Evolutionary conservation across 2,329 filamentous ascomycete genomes (phyloP).

Genomic region (Botryotinia globosa): DNA sequence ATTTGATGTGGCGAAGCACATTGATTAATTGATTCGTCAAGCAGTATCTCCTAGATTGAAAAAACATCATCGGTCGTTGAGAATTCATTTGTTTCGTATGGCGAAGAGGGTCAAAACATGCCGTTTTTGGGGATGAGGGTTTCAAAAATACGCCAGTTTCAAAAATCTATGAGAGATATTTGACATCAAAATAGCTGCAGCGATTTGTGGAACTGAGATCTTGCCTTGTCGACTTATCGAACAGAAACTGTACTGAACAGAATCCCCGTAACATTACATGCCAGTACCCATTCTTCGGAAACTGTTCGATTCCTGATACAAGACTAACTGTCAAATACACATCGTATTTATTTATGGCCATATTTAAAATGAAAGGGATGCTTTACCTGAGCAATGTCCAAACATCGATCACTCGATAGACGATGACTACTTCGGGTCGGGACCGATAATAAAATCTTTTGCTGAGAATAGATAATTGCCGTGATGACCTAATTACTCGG

Average conservation of each 20-base stretch:
- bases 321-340: background rate
- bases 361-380: background rate
- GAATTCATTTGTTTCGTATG: background rate
- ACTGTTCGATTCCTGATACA: background rate
- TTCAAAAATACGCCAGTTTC: background rate
- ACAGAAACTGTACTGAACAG: background rate
- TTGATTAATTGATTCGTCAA: background rate
- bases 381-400: slow-evolving; percentile 1
- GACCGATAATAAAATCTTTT: background rate
- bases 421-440: background rate
- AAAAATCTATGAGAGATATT: background rate
- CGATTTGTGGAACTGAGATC: background rate
- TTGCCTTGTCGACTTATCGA: background rate
- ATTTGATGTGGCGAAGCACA: background rate
- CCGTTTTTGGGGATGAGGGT: background rate
- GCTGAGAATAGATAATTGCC: background rate
- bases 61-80: background rate
- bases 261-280: background rate
- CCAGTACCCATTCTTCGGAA: background rate
- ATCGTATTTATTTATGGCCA: background rate
- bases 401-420: background rate
- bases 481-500: background rate
- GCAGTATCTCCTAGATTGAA: background rate
- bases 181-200: background rate
- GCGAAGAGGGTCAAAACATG: background rate